Evolutionary conservation across 2,329 filamentous ascomycete genomes (phyloP).

Genomic region (Huntiella moniliformis): DNA sequence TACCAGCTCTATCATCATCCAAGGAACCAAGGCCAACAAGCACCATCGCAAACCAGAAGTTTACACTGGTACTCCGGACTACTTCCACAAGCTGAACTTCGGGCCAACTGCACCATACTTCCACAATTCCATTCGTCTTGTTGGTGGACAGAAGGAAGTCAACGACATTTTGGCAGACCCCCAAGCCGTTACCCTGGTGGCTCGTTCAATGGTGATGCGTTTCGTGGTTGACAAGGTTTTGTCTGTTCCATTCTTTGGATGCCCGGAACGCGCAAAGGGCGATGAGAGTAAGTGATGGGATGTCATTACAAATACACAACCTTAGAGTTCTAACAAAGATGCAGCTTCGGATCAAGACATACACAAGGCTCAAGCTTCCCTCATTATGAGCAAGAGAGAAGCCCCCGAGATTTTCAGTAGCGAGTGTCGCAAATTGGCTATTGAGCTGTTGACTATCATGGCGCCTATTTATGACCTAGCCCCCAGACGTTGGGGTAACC

Average conservation of each 20-base stretch:
- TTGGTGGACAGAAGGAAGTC: conserved; percentile 4
- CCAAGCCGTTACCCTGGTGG: background rate
- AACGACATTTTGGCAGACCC: conserved; percentile 3
- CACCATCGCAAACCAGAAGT: background rate
- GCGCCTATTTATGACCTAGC: conserved; percentile 7
- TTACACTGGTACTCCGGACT: background rate
- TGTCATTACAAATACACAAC: background rate
- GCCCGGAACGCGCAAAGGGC: background rate
- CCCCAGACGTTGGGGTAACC: conserved; percentile 4
- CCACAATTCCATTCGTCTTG: conserved; percentile 7
- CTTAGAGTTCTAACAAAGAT: background rate
- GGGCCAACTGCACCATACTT: conserved; percentile 7
- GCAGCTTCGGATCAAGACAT: too few relatives aligned
- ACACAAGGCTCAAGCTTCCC: too few relatives aligned
- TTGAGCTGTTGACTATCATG: conserved; percentile 4
- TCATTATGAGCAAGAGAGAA: too few relatives aligned
- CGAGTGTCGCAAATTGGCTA: background rate
- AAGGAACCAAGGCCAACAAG: background rate
- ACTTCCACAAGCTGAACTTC: conserved; percentile 2
- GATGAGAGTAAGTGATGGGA: background rate
- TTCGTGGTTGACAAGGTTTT: conserved; percentile 6
- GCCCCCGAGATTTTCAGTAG: background rate
- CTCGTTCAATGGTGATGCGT: conserved; percentile 10
- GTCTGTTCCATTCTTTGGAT: conserved; percentile 6
- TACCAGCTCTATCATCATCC: background rate